Conservation (phyloP, 1,284 basidiomycete species). For the Trichosporon sp. region DNA sequence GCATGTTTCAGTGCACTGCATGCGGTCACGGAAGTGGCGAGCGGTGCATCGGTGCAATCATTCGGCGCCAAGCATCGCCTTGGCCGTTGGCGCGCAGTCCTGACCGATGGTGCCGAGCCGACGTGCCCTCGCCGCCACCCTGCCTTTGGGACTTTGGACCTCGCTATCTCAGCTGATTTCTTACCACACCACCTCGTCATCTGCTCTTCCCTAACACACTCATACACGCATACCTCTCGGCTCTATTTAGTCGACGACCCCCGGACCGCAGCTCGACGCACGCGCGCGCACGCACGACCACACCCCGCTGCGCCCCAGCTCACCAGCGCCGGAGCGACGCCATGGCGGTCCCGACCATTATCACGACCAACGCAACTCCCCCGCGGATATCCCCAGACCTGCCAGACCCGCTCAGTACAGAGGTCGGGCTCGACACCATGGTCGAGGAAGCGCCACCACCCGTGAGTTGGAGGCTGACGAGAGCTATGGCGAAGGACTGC, state of each 20-base stretch:
- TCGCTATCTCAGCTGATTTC: not conserved
- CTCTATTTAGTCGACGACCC: not conserved
- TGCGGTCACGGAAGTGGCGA: not conserved
- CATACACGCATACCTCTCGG: not conserved
- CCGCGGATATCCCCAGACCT: slow-evolving; percentile 21
- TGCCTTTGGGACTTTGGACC: not conserved
- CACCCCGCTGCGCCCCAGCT: too few relatives aligned
- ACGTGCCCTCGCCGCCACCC: slow-evolving; percentile 19
- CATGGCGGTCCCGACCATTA: slow-evolving; percentile 29
- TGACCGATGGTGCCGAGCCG: not conserved
- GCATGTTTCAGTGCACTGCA: not conserved
- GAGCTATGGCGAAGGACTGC: not conserved
- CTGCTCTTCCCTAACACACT: not conserved
- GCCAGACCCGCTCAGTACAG: slow-evolving; percentile 28
- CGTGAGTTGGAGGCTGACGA: slow-evolving; percentile 26
- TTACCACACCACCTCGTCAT: not conserved
- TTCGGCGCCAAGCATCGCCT: not conserved
- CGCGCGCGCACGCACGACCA: slow-evolving; percentile 22
- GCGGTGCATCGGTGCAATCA: not conserved
- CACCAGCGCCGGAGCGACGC: slow-evolving; percentile 26
- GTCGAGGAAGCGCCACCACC: slow-evolving; percentile 35
- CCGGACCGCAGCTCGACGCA: not conserved
- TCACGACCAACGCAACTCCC: slow-evolving; percentile 31
- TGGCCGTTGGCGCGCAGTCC: not conserved
- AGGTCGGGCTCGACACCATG: slow-evolving; percentile 46